Evolutionary conservation across 306 rosid species (phyloP), one percentile per base, ranked within the genome.

Genomic region (Luffa acutangula): DNA sequence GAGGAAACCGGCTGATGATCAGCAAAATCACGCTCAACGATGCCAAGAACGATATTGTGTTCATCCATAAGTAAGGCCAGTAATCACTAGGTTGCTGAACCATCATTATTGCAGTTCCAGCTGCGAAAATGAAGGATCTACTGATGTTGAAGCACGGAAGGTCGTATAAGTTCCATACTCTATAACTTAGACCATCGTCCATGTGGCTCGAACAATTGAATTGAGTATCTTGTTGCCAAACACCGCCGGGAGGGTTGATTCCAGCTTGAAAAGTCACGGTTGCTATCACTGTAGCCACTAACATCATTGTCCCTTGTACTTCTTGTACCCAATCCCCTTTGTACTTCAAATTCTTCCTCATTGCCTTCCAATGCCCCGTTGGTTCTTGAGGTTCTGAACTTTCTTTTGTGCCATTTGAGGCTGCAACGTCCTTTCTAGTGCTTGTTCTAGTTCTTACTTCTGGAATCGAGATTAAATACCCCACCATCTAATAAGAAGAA

Each of bases 261-360:
- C 53, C 25, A 8, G 13, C 52, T 70, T 70, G 76, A 20, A 37
- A 70, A 41, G 51, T 18, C 9, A 70, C 48, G 4, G 76, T 36
- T 6, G 76, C 76, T 13, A 70, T 70, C 53, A 70, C 76, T 0
- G 76, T 70, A 3, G 76, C 76, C 52, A 70, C 76, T 34, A 70
- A 5, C 76, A 45, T 71, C 53, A 71, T 15, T 43, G 15, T 43
- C 34, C 76, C 76, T 11, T 43, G 52, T 31, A 71, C 76, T 71
- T 71, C 76, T 41, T 41, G 10, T 1, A 70, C 0, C 76, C 76
- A 70, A 15, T 36, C 48, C 52, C 53, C 76, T 58, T 58, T 58
- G 36, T 58, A 58, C 5, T 20, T 21, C 6, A 8, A 3, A 6
- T 58, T 5, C 12, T 58, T n/a, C 8, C 9, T 17, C 31, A 14